Base-by-base conservation (phyloP, 352 stramenopile species). In the Phytophthora litchii region DNA sequence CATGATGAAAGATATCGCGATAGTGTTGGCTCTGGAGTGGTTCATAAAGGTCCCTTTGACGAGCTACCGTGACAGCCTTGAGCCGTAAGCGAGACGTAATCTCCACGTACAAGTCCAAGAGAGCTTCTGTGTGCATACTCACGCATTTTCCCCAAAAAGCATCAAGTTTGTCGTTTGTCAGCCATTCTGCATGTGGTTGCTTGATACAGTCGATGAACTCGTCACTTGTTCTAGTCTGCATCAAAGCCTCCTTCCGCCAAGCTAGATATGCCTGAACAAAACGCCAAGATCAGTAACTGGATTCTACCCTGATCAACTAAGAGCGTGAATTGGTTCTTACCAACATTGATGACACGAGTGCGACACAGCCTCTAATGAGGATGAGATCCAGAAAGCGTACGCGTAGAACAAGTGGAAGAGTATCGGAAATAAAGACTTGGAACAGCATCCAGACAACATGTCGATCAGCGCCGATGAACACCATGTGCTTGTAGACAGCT, bases 371-470 rank as follows among this genome's bases (percentile, higher is more conserved):
- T 45, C 73, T 68, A 21, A 86, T 58, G 8, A 86, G 64, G 20
- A 72, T 58, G 16, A 79, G 48, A n/a, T 86, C 76, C n/a, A 86
- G 29, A 8, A 77, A 67, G 0, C 76, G 76, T 3, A 86, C 67
- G 13, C 70, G 66, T 14, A 82, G 49, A 3, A 78, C 72, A 10
- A 78, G 48, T 9, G 76, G 76, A 9, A 80, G 40, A 2, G 62
- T 21, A 13, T 71, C 60, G 0, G 70, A 72, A 3, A 86, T 58
- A 16, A 67, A 64, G 10, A 80, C 36, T 34, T 71, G 47, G 11
- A 86, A 47, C 16, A 86, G 58, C 19, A 46, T 64, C 76, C 70
- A 82, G 7, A 79, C 60, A 31, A 76, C 41, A 5, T 65, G 55
- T 25, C 67, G 64, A 10, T 70, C 49, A 8, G 81, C 54, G 2